Conservation (phyloP, 2,329 filamentous ascomycete genomes). For the Fusarium sp. region DNA sequence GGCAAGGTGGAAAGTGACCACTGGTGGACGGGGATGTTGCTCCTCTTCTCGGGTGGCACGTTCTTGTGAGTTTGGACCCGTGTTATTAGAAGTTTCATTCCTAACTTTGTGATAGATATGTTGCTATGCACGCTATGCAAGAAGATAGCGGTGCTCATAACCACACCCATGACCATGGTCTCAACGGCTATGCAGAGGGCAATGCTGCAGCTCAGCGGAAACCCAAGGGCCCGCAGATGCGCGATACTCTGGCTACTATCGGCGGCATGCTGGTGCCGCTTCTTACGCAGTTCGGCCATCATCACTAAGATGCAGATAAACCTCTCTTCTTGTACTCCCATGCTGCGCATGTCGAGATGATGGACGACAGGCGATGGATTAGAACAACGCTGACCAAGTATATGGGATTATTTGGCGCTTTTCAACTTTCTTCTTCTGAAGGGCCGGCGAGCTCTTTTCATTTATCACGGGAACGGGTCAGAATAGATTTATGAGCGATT, state of each 20-base stretch:
- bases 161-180: slow-evolving; percentile 58
- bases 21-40: slow-evolving; percentile 92
- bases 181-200: slow-evolving; percentile 70
- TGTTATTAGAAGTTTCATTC: not conserved
- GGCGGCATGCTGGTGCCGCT: slow-evolving; percentile 84
- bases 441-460: slow-evolving; percentile 45
- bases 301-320: slow-evolving; percentile 64
- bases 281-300: slow-evolving; percentile 83
- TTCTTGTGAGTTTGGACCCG: slow-evolving; percentile 78
- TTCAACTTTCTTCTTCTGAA: slow-evolving; percentile 24
- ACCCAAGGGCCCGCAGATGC: slow-evolving; percentile 71
- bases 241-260: slow-evolving; percentile 79
- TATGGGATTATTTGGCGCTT: slow-evolving; percentile 35
- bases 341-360: slow-evolving; percentile 24
- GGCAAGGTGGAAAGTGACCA: slow-evolving; percentile 72
- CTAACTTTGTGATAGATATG: slow-evolving; percentile 74
- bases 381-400: slow-evolving; percentile 22
- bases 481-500: slow-evolving; percentile 35
- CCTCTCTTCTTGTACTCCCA: slow-evolving; percentile 16
- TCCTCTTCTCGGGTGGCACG: slow-evolving; percentile 96
- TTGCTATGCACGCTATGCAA: slow-evolving; percentile 99
- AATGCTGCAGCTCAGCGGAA: slow-evolving; percentile 63
- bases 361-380: slow-evolving; percentile 13
- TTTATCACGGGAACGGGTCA: slow-evolving; percentile 26
- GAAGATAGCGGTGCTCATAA: slow-evolving; percentile 72